phyloP scores from a whole-genome alignment of 495 filamentous ascomycete species.

The Sordaria brevicollis region DNA sequence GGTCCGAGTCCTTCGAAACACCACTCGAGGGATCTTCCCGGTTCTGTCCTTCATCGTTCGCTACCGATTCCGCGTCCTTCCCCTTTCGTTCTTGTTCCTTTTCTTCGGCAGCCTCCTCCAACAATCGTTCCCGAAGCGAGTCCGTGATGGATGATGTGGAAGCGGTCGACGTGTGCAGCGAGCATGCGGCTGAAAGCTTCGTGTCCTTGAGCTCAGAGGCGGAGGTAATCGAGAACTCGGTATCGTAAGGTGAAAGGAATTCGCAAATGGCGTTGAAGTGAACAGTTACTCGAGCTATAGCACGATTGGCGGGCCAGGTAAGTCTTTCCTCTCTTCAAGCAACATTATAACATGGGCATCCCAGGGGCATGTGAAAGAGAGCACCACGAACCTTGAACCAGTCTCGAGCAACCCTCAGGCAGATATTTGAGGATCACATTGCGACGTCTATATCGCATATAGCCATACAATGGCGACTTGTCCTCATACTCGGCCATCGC shows the following conservation, averaged over 20 bases:
- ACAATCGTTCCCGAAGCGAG: slow-evolving; percentile 59
- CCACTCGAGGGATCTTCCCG: neutral
- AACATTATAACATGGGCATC: neutral
- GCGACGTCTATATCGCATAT: slow-evolving; percentile 77
- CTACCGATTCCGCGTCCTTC: slow-evolving; percentile 36
- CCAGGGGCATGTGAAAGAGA: neutral
- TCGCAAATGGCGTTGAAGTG: slow-evolving; percentile 84
- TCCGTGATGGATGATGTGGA: slow-evolving; percentile 80
- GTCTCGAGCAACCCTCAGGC: slow-evolving; percentile 78
- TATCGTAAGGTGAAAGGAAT: slow-evolving; percentile 80
- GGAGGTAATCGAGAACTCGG: slow-evolving; percentile 58
- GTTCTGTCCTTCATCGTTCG: slow-evolving; percentile 26
- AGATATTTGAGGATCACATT: slow-evolving; percentile 89
- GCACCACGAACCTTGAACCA: slow-evolving; percentile 73
- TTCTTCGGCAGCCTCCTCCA: slow-evolving; percentile 91
- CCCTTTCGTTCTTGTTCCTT: slow-evolving; percentile 47
- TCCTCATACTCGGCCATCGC: slow-evolving; percentile 71
- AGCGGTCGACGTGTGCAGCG: slow-evolving; percentile 78
- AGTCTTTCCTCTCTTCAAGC: slow-evolving; percentile 2
- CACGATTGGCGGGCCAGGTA: slow-evolving; percentile 1
- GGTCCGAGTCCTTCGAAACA: slow-evolving; percentile 24
- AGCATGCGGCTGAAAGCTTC: slow-evolving; percentile 77
- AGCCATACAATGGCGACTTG: slow-evolving; percentile 80
- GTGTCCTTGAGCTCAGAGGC: slow-evolving; percentile 78
- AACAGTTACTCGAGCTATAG: slow-evolving; percentile 77